Base-by-base conservation (phyloP, 176 grass and related monocot species). In the Cocos nucifera region DNA sequence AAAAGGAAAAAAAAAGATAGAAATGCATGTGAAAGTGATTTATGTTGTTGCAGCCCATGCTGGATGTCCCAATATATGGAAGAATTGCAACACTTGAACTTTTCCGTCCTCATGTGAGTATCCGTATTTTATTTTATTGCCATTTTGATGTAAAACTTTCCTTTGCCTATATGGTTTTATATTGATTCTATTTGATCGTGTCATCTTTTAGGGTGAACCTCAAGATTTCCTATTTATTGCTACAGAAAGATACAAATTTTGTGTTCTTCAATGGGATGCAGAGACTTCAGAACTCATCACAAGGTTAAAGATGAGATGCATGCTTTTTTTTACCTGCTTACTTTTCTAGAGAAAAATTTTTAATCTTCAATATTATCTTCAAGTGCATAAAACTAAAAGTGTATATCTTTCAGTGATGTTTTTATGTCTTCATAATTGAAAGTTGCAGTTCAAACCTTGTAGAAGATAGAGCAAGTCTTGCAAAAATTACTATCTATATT, bases 41-140 rank as follows among this genome's bases (percentile, higher is more conserved):
- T 68, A 44, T 56, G 12, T 56, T 22, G 18, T 61, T 60, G 23
- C 83, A 97, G 92, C 87, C 84, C n/a, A 91, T 97, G 92, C 72
- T 97, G 51, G 92, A 97, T 73, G 92, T 91, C 53, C 92, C 92
- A 50, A 91, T 97, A 66, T 97, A 97, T n/a, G 92, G 92, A 64
- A 86, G 92, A 64, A 91, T 97, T 56, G 76, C 84, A 49, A 97
- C 87, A 1, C 74, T 97, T 18, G 92, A 91, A 73, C 92, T 97
- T 75, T 97, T 97, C 59, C 84, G 87, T 10, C 84, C 92, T 73
- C 84, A 97, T 80, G 92, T 97, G 54, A 72, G 78, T 58, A 35
- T 71, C 28, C 0, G 4, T 28, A 58, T 17, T 57, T 70, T 18
- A 49, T 50, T 56, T 49, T 54, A 48, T 76, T 62, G 55, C 19